Percentiles rank a stretch among this genome's conserved stretches.
phyloP scores from a whole-genome alignment of 2,329 filamentous ascomycete species.

The Paraconiothyrium sp. region DNA sequence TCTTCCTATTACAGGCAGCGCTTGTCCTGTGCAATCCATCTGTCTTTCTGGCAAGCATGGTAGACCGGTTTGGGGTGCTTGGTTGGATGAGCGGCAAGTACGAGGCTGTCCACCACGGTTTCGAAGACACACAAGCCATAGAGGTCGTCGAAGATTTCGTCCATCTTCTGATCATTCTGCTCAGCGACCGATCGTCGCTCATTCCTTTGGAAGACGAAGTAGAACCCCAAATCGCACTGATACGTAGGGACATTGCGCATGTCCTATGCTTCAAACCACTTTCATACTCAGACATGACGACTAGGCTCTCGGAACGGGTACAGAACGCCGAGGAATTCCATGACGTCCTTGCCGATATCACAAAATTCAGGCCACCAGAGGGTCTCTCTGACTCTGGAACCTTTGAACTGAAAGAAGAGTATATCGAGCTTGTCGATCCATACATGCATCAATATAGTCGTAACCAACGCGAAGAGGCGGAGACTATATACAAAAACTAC shows the following conservation, averaged over 20 bases:
- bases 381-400: slow-evolving; percentile 92
- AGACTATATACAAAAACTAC: slow-evolving; percentile 85
- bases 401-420: slow-evolving; percentile 89
- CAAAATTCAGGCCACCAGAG: slow-evolving; percentile 88
- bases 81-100: slow-evolving; percentile 89
- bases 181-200: slow-evolving; percentile 87
- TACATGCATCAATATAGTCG: slow-evolving; percentile 97
- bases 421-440: slow-evolving; percentile 88
- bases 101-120: slow-evolving; percentile 68
- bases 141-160: slow-evolving; percentile 97
- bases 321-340: slow-evolving; percentile 91
- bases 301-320: slow-evolving; percentile 86
- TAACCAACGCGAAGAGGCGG: slow-evolving; percentile 95
- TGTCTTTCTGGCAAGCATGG: slow-evolving; percentile 84
- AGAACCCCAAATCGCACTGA: slow-evolving; percentile 72
- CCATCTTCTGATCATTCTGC: slow-evolving; percentile 87
- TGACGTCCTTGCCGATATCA: slow-evolving; percentile 83
- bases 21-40: slow-evolving; percentile 85
- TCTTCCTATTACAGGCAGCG: slow-evolving; percentile 91
- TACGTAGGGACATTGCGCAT: slow-evolving; percentile 90
- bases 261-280: slow-evolving; percentile 96
- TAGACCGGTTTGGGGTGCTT: slow-evolving; percentile 90
- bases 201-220: slow-evolving; percentile 73
- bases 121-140: slow-evolving; percentile 87
- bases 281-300: slow-evolving; percentile 90